Base-by-base conservation (phyloP, 1,139 yeast species). In the Nematodospora anomalae region DNA sequence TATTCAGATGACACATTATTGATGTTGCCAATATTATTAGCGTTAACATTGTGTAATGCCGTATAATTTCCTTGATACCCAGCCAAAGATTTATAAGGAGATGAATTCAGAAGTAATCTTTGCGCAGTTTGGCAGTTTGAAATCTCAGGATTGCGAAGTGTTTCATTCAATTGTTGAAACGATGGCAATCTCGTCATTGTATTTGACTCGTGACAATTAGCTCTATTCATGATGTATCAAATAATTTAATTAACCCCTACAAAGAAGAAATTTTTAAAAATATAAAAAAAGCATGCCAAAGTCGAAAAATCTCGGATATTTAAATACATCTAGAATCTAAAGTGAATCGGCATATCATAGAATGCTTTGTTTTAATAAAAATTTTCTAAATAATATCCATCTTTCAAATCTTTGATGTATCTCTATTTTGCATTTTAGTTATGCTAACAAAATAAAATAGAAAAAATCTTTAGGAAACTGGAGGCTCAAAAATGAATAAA, bases 171-270 rank as follows among this genome's bases (percentile, higher is more conserved):
- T 29, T 46, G 49, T 28, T 45, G 50, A 30, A 46, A 44, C 6
- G 50, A 46, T 6, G 50, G 50, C 28, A 44, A 42, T 32, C 46
- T 42, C 7, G 48, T 42, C 36, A 42, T 30, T 10, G 39, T 13
- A 8, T 32, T 29, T 10, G 38, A 22, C 15, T 37, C 35, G 15
- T 43, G 33, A 21, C 27, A 27, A 24, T 16, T 39, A 22, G 36
- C 28, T 16, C 37, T 35, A 30, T 36, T 44, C 45, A 42, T 44
- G 5, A 28, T 35, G 8, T 8, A 20, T 13, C 12, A 29, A 14
- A 10, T 6, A 21, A 16, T 14, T 27, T 15, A 14, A 23, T 6
- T 23, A 12, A 23, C 13, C 10, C n/a, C 10, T 23, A 23, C 11
- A 23, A 26, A 26, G 15, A 14, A 30, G 14, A 16, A 14, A 14